Evolutionary conservation across 352 stramenopile genomes (phyloP), one percentile per base, ranked within the genome.

Genomic region (Nothophytophthora sp.): DNA sequence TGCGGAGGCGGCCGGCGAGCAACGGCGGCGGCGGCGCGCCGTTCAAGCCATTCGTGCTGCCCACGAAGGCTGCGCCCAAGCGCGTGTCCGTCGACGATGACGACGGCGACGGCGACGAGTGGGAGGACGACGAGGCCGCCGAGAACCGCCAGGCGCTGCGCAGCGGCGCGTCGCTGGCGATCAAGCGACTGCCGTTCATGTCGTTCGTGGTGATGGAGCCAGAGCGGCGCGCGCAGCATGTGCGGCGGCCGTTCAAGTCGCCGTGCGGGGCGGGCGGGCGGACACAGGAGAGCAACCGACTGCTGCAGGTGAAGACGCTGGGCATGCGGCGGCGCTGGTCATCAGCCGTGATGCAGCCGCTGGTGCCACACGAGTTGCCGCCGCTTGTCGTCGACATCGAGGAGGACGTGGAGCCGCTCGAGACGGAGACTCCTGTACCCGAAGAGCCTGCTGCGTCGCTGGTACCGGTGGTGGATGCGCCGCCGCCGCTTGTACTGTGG

Each of bases 271-370:
- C 65, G 8, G 55, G 64, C 2, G 67, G 70, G 7, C 75, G 81
- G n/a, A 76, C 86, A 10, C 60, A 60, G 16, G 83, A 94, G 57
- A 95, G 86, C 63, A 80, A 90, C 33, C 71, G 83, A 9, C 43
- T 95, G 40, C 49, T 94, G 42, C 69, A 83, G 13, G 74, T 86
- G 38, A 95, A 94, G 67, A 95, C 86, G 38, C 80, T 95, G 18
- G 86, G 83, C 0, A 85, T 91, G 68, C 67, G 86, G 1, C 67
- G 83, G 2, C 64, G 82, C 16, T 95, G 79, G 79, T 59, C 66
- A 4, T 71, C 66, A 4, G 51, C 51, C 18, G 52, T 76, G 3
- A 51, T 79, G 1, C 83, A 80, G 27, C 68, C 82, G 3, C 75
- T 89, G 49, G 57, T 89, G 25, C 82, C 61, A n/a, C 81, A 92